These are phyloP conservation scores for Glarea lozoyensis DNA, from an alignment of 495 filamentous ascomycete species.

Conservation along the genomic window DNA sequence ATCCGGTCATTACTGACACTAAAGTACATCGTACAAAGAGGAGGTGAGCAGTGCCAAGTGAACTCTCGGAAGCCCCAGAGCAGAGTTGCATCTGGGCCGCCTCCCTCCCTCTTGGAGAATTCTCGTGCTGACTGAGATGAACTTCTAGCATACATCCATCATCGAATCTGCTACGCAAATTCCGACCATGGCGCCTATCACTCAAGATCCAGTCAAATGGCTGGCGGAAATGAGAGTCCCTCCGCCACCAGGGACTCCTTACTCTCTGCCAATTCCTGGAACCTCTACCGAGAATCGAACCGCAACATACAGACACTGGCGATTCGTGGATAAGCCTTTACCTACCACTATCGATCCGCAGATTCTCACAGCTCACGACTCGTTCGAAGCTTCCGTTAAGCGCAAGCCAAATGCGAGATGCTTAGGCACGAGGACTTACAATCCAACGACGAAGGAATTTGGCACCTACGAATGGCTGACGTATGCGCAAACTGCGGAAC, in stretches of 20 bases:
- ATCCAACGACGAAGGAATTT: constrained; percentile 64
- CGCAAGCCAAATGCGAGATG: constrained; percentile 53
- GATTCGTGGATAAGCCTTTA: constrained; percentile 57
- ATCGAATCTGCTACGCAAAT: no score
- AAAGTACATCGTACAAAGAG: no score
- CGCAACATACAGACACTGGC: constrained; percentile 76
- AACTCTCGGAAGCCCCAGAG: no score
- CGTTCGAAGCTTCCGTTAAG: constrained; percentile 62
- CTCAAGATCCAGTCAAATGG: constrained; percentile 6
- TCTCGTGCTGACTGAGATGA: no score
- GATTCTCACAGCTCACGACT: constrained; percentile 65
- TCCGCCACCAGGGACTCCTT: constrained; percentile 34
- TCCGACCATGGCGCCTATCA: constrained; percentile 12
- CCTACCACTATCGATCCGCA: constrained; percentile 67
- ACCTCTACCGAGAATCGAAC: constrained; percentile 64
- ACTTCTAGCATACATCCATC: no score
- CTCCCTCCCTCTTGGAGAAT: no score
- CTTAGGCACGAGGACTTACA: constrained; percentile 75
- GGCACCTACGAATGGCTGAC: constrained; percentile 78
- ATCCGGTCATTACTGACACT: no score
- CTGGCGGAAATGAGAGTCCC: constrained; percentile 5
- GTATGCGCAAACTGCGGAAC: constrained; percentile 68
- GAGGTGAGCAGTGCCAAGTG: no score
- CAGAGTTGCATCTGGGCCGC: no score
- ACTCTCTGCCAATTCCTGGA: constrained; percentile 62